Percentiles rank a stretch among this genome's conserved stretches.
Conservation (phyloP, 2,329 filamentous ascomycete genomes). For the Colletotrichum cordylinicola region DNA sequence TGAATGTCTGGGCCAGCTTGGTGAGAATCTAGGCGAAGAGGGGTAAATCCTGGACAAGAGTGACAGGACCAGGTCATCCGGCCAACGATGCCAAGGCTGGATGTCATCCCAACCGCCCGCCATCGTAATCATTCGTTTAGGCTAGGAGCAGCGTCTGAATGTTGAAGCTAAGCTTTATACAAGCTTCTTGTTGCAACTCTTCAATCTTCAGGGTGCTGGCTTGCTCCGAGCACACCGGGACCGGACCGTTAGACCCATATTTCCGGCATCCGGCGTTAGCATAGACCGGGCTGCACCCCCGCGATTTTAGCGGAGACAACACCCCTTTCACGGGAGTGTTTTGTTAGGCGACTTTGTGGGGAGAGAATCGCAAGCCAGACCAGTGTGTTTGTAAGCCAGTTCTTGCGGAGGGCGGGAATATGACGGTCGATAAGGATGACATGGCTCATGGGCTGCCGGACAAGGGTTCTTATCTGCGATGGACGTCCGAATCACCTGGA, state of each 20-base stretch:
- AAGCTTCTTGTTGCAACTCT: neutral
- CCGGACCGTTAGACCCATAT: fast-evolving
- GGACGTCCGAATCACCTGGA: neutral
- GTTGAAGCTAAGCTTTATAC: fast-evolving
- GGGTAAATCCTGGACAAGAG: neutral
- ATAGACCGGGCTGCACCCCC: neutral
- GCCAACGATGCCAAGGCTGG: neutral
- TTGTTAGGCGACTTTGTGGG: neutral
- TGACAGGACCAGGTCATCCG: neutral
- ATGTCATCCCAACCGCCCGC: fast-evolving
- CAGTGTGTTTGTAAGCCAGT: neutral
- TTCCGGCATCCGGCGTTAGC: neutral
- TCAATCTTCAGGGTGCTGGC: neutral
- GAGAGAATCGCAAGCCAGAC: neutral
- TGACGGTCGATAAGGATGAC: neutral
- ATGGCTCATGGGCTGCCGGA: neutral
- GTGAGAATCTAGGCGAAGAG: neutral
- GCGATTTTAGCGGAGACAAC: too few relatives aligned
- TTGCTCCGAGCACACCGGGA: neutral
- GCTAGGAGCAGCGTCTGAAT: neutral
- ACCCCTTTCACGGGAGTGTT: neutral
- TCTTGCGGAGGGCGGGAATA: neutral
- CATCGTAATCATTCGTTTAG: neutral
- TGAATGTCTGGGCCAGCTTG: neutral
- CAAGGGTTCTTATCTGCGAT: neutral